Evolutionary conservation across 2,329 filamentous ascomycete genomes (phyloP).

Genomic region (Penicillium verrucosum): DNA sequence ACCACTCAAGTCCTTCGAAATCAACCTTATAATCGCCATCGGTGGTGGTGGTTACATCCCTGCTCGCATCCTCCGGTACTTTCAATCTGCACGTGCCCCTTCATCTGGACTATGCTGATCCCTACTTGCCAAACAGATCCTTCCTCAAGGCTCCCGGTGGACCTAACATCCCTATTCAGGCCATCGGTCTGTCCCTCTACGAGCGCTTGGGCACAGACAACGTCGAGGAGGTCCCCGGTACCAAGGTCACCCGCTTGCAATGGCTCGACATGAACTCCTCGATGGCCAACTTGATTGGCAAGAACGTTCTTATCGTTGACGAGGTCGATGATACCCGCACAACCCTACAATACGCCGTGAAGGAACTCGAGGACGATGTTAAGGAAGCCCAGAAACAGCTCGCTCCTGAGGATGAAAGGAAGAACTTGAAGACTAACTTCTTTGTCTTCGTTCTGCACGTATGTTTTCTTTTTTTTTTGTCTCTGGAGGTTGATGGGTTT

Average conservation of each 20-base stretch:
- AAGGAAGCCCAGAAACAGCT: constrained; percentile 71
- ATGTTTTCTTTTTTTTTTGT: constrained; percentile 36
- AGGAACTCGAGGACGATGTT: constrained; percentile 92
- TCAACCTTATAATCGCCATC: constrained; percentile 83
- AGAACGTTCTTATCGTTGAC: constrained; percentile 88
- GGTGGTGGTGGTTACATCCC: constrained; percentile 96
- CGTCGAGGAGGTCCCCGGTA: constrained; percentile 72
- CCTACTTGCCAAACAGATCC: constrained; percentile 50
- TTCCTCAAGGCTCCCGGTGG: constrained; percentile 87
- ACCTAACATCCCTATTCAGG: constrained; percentile 98
- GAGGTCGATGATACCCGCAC: constrained; percentile 95
- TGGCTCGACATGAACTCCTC: constrained; percentile 90
- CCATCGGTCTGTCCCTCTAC: constrained; percentile 96
- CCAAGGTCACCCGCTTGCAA: constrained; percentile 94
- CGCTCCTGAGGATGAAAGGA: constrained; percentile 67
- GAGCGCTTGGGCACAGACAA: constrained; percentile 63
- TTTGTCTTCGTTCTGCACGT: constrained; percentile 94
- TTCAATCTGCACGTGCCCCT: neutral
- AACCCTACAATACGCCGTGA: constrained; percentile 89
- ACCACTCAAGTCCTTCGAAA: neutral
- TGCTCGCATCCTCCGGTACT: constrained; percentile 82
- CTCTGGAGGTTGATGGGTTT: no score
- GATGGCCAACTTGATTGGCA: constrained; percentile 85
- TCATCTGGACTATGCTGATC: neutral
- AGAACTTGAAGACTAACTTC: constrained; percentile 76